Conservation (phyloP, 441 rosid genomes). For the Gossypium gossypioides region DNA sequence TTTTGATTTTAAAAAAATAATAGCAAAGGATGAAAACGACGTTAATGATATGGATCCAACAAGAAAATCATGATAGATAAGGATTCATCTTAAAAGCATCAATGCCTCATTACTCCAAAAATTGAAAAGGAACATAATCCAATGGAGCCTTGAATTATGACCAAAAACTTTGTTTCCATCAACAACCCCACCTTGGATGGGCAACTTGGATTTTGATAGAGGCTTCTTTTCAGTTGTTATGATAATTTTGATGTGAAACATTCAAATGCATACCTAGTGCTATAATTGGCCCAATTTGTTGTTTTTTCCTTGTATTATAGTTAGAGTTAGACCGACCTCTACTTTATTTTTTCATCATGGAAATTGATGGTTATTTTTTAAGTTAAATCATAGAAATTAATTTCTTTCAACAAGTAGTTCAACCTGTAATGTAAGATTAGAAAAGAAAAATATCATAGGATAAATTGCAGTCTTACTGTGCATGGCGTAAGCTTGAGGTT, state of each 20-base stretch:
- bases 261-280: background rate
- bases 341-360: background rate
- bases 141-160: conserved; percentile 13
- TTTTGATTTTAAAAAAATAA: background rate
- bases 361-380: background rate
- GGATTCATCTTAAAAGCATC: background rate
- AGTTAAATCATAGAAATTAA: background rate
- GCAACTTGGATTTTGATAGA: background rate
- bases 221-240: conserved; percentile 5
- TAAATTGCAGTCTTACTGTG: background rate
- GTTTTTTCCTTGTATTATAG: conserved; percentile 10
- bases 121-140: conserved; percentile 7
- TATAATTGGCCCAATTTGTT: conserved; percentile 6
- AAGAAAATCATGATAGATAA: conserved; percentile 10
- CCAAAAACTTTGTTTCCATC: conserved; percentile 15
- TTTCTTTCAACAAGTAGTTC: background rate
- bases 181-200: conserved; percentile 5
- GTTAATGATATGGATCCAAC: background rate
- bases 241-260: conserved; percentile 6
- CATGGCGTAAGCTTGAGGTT: conserved; percentile 4
- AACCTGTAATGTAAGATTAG: background rate
- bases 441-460: background rate
- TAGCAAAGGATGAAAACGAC: background rate
- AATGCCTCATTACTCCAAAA: conserved; percentile 10
- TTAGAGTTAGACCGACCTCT: background rate